Conservation (phyloP, 2,329 filamentous ascomycete species). For the Penicillium frequentans region DNA sequence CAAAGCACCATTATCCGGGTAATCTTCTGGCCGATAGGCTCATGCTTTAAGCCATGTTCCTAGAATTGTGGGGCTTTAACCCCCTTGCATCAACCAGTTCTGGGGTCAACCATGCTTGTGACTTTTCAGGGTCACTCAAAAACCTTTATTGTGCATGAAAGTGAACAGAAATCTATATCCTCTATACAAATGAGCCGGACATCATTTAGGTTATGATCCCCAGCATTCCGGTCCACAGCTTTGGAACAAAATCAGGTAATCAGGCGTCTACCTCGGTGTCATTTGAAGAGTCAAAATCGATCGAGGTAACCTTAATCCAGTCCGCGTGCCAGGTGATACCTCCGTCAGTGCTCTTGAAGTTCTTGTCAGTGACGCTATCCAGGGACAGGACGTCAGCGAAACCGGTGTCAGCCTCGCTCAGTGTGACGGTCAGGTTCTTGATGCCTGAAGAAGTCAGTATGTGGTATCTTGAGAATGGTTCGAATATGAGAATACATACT, state of each 20-base stretch:
- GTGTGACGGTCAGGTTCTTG: conserved; percentile 18
- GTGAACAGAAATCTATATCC: neutral
- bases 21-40: neutral
- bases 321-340: conserved; percentile 18
- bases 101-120: neutral
- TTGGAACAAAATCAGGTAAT: neutral
- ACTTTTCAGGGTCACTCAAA: neutral
- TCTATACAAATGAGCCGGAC: neutral
- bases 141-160: neutral
- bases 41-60: neutral
- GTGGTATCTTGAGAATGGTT: neutral
- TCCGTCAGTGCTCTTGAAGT: conserved; percentile 12
- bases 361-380: conserved; percentile 11
- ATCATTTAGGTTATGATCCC: neutral
- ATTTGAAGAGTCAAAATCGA: conserved; percentile 3
- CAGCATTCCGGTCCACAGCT: neutral
- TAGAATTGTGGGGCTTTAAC: neutral
- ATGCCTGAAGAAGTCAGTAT: conserved; percentile 4
- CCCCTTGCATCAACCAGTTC: neutral
- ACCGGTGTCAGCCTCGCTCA: conserved; percentile 13
- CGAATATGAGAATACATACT: conserved; percentile 7
- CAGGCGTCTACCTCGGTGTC: neutral
- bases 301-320: neutral
- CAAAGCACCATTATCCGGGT: neutral
- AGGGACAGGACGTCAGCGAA: conserved; percentile 14